Conservation (phyloP, 2,329 filamentous ascomycete species). For the Beauveria pseudobassiana region DNA sequence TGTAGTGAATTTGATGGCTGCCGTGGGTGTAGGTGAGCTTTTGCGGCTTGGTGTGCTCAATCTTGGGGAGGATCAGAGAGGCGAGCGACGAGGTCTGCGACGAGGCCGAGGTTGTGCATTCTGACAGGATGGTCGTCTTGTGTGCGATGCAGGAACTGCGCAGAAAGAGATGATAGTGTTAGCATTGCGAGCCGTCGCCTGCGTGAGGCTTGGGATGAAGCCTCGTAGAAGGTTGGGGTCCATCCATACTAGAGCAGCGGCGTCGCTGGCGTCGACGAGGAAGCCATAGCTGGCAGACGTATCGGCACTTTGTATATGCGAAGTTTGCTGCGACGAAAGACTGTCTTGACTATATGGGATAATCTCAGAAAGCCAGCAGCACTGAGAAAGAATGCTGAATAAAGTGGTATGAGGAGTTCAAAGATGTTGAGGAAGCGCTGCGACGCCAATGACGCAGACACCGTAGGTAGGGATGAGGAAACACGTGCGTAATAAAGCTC, state of each 20-base stretch:
- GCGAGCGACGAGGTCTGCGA: conserved; percentile 80
- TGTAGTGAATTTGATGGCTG: conserved; percentile 89
- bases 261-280: conserved; percentile 59
- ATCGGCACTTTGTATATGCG: not conserved
- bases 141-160: conserved; percentile 85
- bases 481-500: not conserved
- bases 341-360: not conserved
- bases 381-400: not conserved
- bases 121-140: conserved; percentile 84
- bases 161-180: not conserved
- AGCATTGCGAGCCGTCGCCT: not conserved
- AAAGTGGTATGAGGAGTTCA: not conserved
- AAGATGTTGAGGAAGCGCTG: not conserved
- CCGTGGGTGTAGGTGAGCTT: conserved; percentile 95
- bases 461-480: not conserved
- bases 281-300: conserved; percentile 49
- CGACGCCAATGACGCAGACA: conserved; percentile 3
- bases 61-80: conserved; percentile 91
- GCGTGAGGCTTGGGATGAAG: not conserved
- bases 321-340: not conserved
- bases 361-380: not conserved
- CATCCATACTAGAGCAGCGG: conserved; percentile 63
- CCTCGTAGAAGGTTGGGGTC: not conserved
- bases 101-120: conserved; percentile 81
- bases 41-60: conserved; percentile 69